A percentile compares a stretch with the other conserved stretches of the same genome.
Evolutionary conservation across 805 yeast species (phyloP).

Genomic region (Metschnikowia lunata): DNA sequence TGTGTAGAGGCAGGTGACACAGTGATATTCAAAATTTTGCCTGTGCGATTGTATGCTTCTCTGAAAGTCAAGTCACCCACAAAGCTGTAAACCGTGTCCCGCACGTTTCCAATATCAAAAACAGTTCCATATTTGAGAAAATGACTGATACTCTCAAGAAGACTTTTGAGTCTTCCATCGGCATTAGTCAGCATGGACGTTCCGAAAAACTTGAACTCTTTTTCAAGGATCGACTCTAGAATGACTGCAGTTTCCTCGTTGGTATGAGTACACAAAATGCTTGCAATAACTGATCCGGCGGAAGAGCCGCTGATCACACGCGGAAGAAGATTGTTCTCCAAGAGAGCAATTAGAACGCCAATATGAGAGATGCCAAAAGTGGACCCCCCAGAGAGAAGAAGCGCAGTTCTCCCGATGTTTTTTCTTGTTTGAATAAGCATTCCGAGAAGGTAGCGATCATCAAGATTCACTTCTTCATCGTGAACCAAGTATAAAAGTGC

Average conservation of each 20-base stretch:
- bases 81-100: conserved; percentile 68
- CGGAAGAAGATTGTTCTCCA: conserved; percentile 74
- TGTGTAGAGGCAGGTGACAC: conserved; percentile 89
- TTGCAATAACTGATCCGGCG: conserved; percentile 93
- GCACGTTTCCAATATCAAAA: conserved; percentile 72
- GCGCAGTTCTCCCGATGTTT: conserved; percentile 90
- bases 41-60: conserved; percentile 92
- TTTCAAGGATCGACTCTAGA: conserved; percentile 57
- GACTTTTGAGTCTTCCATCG: conserved; percentile 49
- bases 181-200: conserved; percentile 19
- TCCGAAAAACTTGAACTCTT: conserved; percentile 49
- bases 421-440: conserved; percentile 84
- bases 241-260: conserved; percentile 63
- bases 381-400: conserved; percentile 94
- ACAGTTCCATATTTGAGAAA: conserved; percentile 84
- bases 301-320: conserved; percentile 89
- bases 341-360: conserved; percentile 80
- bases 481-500: conserved; percentile 39
- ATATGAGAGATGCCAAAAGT: conserved; percentile 90
- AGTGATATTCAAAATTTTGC: conserved; percentile 87
- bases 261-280: conserved; percentile 76
- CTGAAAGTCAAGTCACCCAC: conserved; percentile 89
- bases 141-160: conserved; percentile 37
- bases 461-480: conserved; percentile 42
- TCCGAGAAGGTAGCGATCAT: conserved; percentile 66